phyloP scores from a whole-genome alignment of 1,284 basidiomycete genomes.

The Cerrena zonata region DNA sequence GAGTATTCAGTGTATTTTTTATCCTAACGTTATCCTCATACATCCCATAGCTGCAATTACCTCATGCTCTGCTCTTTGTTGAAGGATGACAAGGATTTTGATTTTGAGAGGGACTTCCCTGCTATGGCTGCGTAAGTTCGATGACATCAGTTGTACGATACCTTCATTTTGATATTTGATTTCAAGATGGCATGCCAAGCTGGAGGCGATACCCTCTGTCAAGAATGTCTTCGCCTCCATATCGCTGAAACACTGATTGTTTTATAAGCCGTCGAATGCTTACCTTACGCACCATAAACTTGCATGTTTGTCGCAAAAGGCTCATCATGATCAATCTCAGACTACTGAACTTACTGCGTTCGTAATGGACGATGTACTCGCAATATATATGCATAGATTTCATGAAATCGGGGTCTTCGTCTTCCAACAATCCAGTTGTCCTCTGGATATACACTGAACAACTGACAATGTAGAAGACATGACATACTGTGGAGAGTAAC shows the following conservation, averaged over 20 bases:
- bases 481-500: too few species aligned
- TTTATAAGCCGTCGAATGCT: too few species aligned
- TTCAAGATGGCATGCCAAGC: neutral
- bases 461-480: too few species aligned
- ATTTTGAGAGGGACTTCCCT: neutral
- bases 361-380: neutral
- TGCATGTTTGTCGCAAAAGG: neutral
- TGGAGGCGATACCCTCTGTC: neutral
- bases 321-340: neutral
- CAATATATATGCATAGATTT: neutral
- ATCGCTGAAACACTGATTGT: too few species aligned
- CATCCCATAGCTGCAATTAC: neutral
- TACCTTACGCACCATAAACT: neutral
- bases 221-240: neutral
- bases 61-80: neutral
- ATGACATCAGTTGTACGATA: neutral
- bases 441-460: too few species aligned
- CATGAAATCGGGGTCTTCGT: neutral
- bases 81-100: neutral
- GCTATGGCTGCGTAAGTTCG: neutral
- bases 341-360: neutral
- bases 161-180: too few species aligned
- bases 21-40: neutral
- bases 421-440: too few species aligned
- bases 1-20: too few species aligned